Conservation (phyloP, 108 stramenopile genomes). For the Skeletonema costatum region DNA sequence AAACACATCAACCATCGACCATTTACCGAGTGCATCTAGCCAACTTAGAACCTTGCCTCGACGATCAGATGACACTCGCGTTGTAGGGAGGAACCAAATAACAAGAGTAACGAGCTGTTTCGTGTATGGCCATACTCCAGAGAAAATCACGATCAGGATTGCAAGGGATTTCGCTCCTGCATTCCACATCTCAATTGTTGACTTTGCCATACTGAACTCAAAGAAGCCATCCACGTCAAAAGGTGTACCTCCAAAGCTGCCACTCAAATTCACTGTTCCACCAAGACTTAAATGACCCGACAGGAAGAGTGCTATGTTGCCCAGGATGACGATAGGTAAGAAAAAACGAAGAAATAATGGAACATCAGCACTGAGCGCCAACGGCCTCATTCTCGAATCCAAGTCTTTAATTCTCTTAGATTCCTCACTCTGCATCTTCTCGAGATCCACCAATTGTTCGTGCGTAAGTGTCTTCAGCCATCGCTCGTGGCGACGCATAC, state of each 20-base stretch:
- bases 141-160: constrained; percentile 71
- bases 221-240: constrained; percentile 64
- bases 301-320: constrained; percentile 76
- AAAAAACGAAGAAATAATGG: constrained; percentile 48
- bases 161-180: constrained; percentile 74
- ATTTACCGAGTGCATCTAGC: constrained; percentile 80
- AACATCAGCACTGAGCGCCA: constrained; percentile 55
- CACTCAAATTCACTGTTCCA: constrained; percentile 68
- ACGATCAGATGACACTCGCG: constrained; percentile 44
- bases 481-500: constrained; percentile 47
- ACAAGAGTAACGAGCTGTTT: constrained; percentile 67
- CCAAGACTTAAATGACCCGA: constrained; percentile 78
- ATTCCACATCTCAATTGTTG: constrained; percentile 67
- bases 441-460: constrained; percentile 26
- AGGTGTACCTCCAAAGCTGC: constrained; percentile 58
- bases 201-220: constrained; percentile 71
- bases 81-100: constrained; percentile 73
- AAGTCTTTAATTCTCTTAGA: constrained; percentile 37
- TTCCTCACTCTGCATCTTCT: constrained; percentile 32
- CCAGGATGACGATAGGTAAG: constrained; percentile 70
- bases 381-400: constrained; percentile 47
- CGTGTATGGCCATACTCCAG: constrained; percentile 86
- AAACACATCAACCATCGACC: constrained; percentile 72
- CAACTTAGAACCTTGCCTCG: constrained; percentile 67
- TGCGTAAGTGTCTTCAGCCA: constrained; percentile 58